Evolutionary conservation across 202 grass and related monocot genomes (phyloP), one percentile per base, ranked within the genome.

Genomic region (Carex arenaria): DNA sequence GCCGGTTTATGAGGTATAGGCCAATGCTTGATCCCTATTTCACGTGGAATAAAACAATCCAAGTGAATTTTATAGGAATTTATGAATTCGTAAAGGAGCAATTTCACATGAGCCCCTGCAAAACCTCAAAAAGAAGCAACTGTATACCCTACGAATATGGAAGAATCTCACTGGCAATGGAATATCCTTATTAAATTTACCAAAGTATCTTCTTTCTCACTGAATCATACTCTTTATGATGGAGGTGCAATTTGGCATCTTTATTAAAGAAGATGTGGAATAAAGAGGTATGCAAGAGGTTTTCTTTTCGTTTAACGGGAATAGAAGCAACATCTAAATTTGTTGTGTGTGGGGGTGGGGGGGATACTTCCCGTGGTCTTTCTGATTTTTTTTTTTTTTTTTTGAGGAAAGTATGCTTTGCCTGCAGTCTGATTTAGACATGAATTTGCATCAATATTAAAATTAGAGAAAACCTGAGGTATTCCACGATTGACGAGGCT

Each of bases 1-100:
- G 93, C 47, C 93, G 90, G 85, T 96, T 99, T 89, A 96, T 92
- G 86, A 99, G 95, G 87, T 95, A 99, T 43, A 99, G 82, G 80
- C 93, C 96, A 96, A 99, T 55, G 83, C 83, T 54, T 79, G 96
- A 88, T 92, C 91, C 93, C 93, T 99, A 85, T 69, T 80, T 84
- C 84, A 85, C 47, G 66, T 42, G 76, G 78, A 65, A 87, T 15
- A 38, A 67, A 72, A 72, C 7, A 68, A 89, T 94, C 89, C 92
- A 53, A 97, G 87, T 71, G 92, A 94, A 76, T 94, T 90, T 84
- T 97, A 97, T 63, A 97, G 92, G 88, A 51, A 97, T 92, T 61
- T 86, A 88, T 87, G 90, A 49, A 80, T 90, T 92, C 64, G 94
- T 12, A 10, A 61, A 8, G 57, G n/a, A 61, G 57, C 1, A 11